Evolutionary conservation across 73 alveolate genomes (phyloP).

Genomic region (Tetrahymena malaccensis): DNA sequence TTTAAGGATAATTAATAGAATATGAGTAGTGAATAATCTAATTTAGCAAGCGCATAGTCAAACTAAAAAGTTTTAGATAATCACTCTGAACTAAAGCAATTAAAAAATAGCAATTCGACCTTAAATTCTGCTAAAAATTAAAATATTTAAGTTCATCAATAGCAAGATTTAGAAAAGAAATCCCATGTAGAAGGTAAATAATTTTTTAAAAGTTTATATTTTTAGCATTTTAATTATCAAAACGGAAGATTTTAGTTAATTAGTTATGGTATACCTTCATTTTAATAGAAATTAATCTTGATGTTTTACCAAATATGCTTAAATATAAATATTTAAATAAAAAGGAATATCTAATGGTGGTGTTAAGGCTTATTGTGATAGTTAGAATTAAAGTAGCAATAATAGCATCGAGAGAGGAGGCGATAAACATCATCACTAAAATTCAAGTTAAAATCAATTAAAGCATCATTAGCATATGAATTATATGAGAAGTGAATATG

Average conservation of each 20-base stretch:
- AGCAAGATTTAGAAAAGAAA: neutral
- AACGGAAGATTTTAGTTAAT: too few species aligned
- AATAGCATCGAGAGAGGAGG: neutral
- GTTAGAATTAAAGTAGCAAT: neutral
- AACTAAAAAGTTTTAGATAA: neutral
- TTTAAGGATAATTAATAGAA: neutral
- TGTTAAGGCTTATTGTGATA: neutral
- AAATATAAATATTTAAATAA: neutral
- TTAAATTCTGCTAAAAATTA: neutral
- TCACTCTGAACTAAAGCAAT: neutral
- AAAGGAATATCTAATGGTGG: neutral
- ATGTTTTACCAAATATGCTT: too few species aligned
- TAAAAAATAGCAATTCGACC: neutral
- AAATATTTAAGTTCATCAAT: neutral
- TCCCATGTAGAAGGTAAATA: neutral
- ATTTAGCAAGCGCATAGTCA: neutral
- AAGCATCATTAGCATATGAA: neutral
- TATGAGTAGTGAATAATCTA: neutral
- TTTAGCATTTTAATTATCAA: neutral
- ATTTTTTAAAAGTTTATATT: too few species aligned
- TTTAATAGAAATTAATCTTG: too few species aligned
- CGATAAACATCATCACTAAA: neutral
- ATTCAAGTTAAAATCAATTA: neutral
- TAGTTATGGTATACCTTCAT: too few species aligned
- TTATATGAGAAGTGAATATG: neutral